phyloP scores from a whole-genome alignment of 2,329 filamentous ascomycete species.

The Phyllosticta citribraziliensis region DNA sequence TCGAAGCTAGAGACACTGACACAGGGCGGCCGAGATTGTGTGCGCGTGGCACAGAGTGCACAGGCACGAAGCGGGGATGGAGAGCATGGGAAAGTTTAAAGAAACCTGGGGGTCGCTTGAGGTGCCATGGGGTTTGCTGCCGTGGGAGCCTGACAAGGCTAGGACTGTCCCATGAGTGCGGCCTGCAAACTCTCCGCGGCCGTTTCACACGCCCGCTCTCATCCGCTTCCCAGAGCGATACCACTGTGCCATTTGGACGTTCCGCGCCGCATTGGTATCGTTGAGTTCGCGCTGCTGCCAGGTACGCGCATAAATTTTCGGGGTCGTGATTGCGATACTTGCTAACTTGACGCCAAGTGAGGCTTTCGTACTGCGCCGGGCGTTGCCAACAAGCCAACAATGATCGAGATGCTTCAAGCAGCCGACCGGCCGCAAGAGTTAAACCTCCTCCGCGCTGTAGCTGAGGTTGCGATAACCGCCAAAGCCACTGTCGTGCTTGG shows the following conservation, averaged over 20 bases:
- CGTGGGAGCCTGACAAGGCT: background rate
- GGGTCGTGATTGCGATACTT: background rate
- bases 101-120: background rate
- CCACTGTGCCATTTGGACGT: background rate
- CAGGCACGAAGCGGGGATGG: background rate
- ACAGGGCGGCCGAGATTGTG: background rate
- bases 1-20: background rate
- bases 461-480: background rate
- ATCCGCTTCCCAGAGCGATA: background rate
- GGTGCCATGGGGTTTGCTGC: background rate
- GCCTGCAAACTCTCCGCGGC: background rate
- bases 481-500: background rate
- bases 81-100: background rate
- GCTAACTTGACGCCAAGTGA: too few species aligned
- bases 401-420: background rate
- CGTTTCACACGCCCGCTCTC: slow-evolving; percentile 9
- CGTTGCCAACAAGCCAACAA: background rate
- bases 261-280: background rate
- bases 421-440: background rate
- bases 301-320: background rate
- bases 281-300: background rate
- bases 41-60: background rate
- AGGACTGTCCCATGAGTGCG: background rate
- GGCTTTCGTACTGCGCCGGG: background rate
- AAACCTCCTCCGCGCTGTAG: background rate